Conservation (phyloP, 192 early-diverging fungal species). For the Cladochytrium replicatum region DNA sequence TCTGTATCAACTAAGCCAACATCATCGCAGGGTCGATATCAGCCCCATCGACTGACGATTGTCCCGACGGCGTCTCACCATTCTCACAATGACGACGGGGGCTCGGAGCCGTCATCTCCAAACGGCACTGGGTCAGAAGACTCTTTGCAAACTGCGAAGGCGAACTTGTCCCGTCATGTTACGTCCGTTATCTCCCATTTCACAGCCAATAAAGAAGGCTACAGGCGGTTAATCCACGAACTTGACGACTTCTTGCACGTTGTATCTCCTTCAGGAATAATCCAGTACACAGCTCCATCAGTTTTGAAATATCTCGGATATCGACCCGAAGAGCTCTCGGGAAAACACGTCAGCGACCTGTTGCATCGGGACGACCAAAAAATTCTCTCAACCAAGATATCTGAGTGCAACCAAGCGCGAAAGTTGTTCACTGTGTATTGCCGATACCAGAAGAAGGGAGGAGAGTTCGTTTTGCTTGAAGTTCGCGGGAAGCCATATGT, state of each 20-base stretch:
- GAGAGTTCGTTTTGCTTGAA: slow-evolving; percentile 21
- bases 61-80: no score
- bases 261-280: slow-evolving; percentile 11
- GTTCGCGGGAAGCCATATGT: slow-evolving; percentile 20
- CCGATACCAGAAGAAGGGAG: slow-evolving; percentile 20
- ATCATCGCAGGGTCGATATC: no score
- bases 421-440: slow-evolving; percentile 11
- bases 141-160: slow-evolving; percentile 1
- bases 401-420: neutral
- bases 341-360: slow-evolving; percentile 11
- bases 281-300: slow-evolving; percentile 20
- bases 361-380: slow-evolving; percentile 18
- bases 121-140: slow-evolving; percentile 15
- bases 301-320: slow-evolving; percentile 16
- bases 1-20: no score
- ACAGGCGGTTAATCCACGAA: slow-evolving; percentile 21
- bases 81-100: no score
- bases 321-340: slow-evolving; percentile 11
- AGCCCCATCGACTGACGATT: no score
- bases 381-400: neutral
- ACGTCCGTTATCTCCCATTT: slow-evolving; percentile 34
- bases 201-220: slow-evolving; percentile 22
- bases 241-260: slow-evolving; percentile 32
- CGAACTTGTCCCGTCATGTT: slow-evolving; percentile 26
- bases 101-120: no score